Base-by-base conservation (phyloP, 192 early-diverging fungal genomes). In the Entophlyctis helioformis region DNA sequence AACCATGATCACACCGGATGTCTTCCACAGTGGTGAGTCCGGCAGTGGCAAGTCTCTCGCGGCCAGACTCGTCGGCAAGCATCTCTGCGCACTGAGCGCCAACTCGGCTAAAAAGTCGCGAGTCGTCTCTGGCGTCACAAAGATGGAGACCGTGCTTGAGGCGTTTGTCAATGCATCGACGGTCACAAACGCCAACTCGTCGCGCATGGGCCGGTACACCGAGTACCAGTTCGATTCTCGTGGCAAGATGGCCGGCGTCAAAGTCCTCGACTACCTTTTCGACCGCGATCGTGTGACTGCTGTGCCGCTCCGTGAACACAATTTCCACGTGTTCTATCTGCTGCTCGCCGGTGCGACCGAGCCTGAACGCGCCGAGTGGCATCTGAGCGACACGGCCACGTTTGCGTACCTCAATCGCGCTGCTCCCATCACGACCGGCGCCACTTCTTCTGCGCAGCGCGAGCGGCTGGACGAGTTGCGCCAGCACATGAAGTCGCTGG, bases 321-420 rank as follows among this genome's bases (percentile, higher is more conserved):
- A 88, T 60, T 99, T 91, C 68, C 87, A 97, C 60, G 82, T 93
- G 25, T 91, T 99, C 57, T 92, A 99, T 69, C 84, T 91, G 54
- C 65, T 99, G 23, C 72, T 95, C 4, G 81, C 87, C 21, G 96
- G 93, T 3, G 80, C 88, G 3, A 72, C 79, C 1, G 48, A 73
- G 13, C 80, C 82, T 42, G 89, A 96, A 53, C 69, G 75, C 35
- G 66, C 65, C 4, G 67, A 33, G 51, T 64, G 86, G 48, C 71
- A 73, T 27, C 66, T 92, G 4, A 71, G 71, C 13, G 78, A 86
- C 22, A 55, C 69, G 2, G 20, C 42, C 39, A 37, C 55, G 19
- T 76, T 67, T 47, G 39, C 51, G 6, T 73, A 71, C 50, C 41
- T 70, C 19, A 34, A 54, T 19, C 31, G 44, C 6, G 82, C 35